Conservation (phyloP, 1,139 yeast species). For the Insectozyma bohioensis region DNA sequence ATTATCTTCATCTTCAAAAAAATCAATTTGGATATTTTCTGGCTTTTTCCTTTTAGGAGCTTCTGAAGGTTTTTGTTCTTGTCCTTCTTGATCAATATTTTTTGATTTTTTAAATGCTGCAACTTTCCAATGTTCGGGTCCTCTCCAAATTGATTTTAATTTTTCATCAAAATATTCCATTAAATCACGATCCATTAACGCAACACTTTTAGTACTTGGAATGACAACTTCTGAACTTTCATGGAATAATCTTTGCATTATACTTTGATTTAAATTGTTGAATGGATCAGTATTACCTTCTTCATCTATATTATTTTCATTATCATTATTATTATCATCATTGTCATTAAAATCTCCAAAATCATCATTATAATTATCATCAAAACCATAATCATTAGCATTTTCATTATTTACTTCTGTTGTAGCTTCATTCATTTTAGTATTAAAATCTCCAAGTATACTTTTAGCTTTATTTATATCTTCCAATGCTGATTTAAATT, state of each 20-base stretch:
- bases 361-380: constrained; percentile 32
- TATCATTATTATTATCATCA: constrained; percentile 21
- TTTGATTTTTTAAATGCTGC: constrained; percentile 46
- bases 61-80: constrained; percentile 7
- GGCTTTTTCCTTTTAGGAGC: constrained; percentile 28
- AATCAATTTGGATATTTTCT: constrained; percentile 45
- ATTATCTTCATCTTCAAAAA: constrained; percentile 46
- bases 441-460: constrained; percentile 49
- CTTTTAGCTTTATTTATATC: constrained; percentile 59
- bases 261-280: constrained; percentile 23
- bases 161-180: constrained; percentile 79
- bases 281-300: constrained; percentile 21
- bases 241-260: constrained; percentile 24
- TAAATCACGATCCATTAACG: constrained; percentile 61
- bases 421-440: constrained; percentile 21
- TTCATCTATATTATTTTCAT: constrained; percentile 16
- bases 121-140: constrained; percentile 94
- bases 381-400: constrained; percentile 21
- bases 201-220: constrained; percentile 22
- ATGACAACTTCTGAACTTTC: constrained; percentile 17
- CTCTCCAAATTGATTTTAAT: constrained; percentile 76
- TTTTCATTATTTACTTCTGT: constrained; percentile 8
- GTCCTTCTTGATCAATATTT: constrained; percentile 15
- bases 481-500: constrained; percentile 54
- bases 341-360: constrained; percentile 21